Percentiles rank a stretch among this genome's conserved stretches.
Conservation (phyloP, 192 early-diverging fungal species). For the Coemansia sp. region DNA sequence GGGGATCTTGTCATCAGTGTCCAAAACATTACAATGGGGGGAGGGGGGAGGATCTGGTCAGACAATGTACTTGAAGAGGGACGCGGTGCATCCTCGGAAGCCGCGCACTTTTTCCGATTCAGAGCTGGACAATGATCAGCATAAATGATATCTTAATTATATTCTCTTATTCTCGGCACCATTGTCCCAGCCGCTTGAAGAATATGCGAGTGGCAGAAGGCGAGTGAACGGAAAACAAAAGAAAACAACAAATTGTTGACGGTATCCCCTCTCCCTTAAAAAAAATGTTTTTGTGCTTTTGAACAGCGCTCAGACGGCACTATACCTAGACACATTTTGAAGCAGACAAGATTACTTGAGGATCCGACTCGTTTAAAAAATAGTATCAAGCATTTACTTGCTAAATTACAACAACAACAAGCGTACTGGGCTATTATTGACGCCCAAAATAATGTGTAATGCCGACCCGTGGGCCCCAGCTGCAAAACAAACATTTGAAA, state of each 20-base stretch:
- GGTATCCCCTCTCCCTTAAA: neutral
- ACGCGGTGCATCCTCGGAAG: neutral
- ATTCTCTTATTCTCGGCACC: neutral
- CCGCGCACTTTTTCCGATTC: constrained; percentile 4
- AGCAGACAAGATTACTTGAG: too few relatives aligned
- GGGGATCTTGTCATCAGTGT: too few relatives aligned
- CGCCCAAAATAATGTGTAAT: neutral
- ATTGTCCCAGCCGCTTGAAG: neutral
- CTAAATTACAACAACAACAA: too few relatives aligned
- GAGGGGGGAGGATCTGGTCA: neutral
- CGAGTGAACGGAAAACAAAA: neutral
- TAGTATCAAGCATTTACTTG: too few relatives aligned
- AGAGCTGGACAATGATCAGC: neutral
- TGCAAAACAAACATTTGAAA: too few relatives aligned
- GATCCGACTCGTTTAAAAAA: too few relatives aligned
- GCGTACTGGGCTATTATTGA: too few relatives aligned
- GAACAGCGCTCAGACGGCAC: neutral
- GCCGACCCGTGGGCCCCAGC: neutral
- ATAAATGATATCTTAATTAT: neutral
- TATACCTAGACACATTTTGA: neutral
- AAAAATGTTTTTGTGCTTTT: neutral
- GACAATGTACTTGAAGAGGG: constrained; percentile 2
- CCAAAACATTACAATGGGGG: neutral
- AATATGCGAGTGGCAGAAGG: neutral
- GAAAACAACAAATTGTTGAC: too few relatives aligned